These are phyloP conservation scores for Saccharomycopsis fermentans DNA, from an alignment of 805 yeast genomes.

Conservation along the genomic window DNA sequence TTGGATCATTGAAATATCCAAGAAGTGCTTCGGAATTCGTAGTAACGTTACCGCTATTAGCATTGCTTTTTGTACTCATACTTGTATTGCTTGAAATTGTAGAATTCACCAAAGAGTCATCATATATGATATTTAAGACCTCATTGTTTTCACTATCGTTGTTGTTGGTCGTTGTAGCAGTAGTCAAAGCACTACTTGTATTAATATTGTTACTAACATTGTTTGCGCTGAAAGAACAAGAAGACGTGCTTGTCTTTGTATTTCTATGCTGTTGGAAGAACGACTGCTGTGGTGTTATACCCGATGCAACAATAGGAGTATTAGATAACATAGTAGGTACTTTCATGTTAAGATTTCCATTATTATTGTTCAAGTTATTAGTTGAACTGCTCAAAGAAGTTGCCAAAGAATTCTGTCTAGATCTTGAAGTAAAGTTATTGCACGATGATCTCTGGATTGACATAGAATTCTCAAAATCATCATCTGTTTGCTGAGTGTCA, in stretches of 20 bases:
- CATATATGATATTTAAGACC: background rate
- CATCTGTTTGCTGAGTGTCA: background rate
- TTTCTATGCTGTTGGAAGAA: background rate
- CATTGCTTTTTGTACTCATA: background rate
- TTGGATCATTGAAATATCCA: conserved; percentile 10
- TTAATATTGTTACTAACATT: background rate
- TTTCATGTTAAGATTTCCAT: background rate
- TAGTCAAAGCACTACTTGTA: background rate
- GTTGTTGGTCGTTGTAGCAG: background rate
- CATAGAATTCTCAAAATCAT: background rate
- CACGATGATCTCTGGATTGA: background rate
- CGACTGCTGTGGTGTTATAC: conserved; percentile 1
- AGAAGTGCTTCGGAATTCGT: background rate
- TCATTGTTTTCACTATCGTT: background rate
- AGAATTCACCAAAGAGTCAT: background rate
- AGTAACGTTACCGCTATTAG: background rate
- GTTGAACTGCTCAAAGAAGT: conserved; percentile 11
- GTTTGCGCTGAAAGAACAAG: background rate
- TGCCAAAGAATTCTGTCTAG: conserved; percentile 16
- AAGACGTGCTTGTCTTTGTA: background rate
- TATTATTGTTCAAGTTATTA: background rate
- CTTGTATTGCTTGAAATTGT: background rate
- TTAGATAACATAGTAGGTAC: background rate
- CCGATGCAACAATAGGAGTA: background rate
- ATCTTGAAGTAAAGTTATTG: conserved; percentile 2